phyloP scores from a whole-genome alignment of 1,284 basidiomycete genomes.

The Fistulina hepatica region DNA sequence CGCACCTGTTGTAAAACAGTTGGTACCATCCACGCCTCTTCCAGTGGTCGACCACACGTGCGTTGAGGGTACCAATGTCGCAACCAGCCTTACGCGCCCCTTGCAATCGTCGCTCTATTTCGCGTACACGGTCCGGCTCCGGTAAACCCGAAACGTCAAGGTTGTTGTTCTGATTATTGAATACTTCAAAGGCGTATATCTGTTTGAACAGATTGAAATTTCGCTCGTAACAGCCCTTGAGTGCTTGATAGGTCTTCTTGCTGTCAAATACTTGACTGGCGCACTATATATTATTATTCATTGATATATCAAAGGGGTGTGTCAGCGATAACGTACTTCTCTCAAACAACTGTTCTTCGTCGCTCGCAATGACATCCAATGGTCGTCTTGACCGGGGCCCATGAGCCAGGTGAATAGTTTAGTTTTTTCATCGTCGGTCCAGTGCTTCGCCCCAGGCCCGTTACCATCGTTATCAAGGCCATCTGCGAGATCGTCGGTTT shows the following conservation, averaged over 20 bases:
- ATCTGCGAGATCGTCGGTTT: conserved; percentile 33
- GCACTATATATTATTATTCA: conserved; percentile 33
- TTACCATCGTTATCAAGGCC: conserved; percentile 37
- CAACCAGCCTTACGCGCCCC: conserved; percentile 47
- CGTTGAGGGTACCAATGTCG: conserved; percentile 58
- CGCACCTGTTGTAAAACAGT: conserved; percentile 50
- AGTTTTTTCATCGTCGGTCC: conserved; percentile 70
- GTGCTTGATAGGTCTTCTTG: conserved; percentile 67
- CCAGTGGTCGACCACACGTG: conserved; percentile 66
- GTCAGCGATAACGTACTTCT: conserved; percentile 36
- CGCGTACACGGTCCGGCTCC: conserved; percentile 49
- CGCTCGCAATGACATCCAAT: conserved; percentile 60
- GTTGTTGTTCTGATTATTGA: conserved; percentile 31
- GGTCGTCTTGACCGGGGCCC: conserved; percentile 54
- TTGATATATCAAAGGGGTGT: conserved; percentile 1
- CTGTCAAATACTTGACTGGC: conserved; percentile 53
- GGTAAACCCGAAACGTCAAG: conserved; percentile 29
- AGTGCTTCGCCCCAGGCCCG: conserved; percentile 59
- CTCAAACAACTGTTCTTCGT: conserved; percentile 70
- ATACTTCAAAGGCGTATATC: conserved; percentile 57
- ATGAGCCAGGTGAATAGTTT: conserved; percentile 66
- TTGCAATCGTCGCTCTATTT: conserved; percentile 55
- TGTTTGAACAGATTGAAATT: conserved; percentile 73
- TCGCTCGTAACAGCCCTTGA: conserved; percentile 72
- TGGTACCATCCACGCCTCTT: conserved; percentile 62